phyloP scores from a whole-genome alignment of 306 rosid species.

The Fragaria ananassa region DNA sequence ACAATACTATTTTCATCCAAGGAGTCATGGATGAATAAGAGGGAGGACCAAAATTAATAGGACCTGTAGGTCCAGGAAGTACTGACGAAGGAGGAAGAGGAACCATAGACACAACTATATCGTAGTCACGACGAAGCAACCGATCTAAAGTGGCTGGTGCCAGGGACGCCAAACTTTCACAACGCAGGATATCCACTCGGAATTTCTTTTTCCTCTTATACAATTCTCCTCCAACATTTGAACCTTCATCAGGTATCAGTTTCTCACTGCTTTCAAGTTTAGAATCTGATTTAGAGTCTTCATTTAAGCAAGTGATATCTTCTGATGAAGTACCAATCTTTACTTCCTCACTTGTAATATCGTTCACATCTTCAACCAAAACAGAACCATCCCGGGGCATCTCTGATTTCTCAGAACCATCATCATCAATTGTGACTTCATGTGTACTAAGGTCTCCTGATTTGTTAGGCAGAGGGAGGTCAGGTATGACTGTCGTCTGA shows the following conservation, averaged over 20 bases:
- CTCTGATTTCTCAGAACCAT: slow-evolving; percentile 32
- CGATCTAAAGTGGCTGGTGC: slow-evolving; percentile 77
- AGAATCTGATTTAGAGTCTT: slow-evolving; percentile 35
- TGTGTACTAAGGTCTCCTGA: slow-evolving; percentile 29
- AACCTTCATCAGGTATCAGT: slow-evolving; percentile 39
- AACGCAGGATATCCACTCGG: slow-evolving; percentile 84
- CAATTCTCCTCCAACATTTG: slow-evolving; percentile 53
- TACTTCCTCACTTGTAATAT: slow-evolving; percentile 34
- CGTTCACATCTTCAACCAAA: slow-evolving; percentile 38
- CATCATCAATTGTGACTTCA: slow-evolving; percentile 31
- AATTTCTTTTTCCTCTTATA: slow-evolving; percentile 59
- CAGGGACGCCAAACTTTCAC: slow-evolving; percentile 97
- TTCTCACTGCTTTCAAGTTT: slow-evolving; percentile 40
- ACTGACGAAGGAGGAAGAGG: slow-evolving; percentile 86
- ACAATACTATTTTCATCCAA: slow-evolving; percentile 95
- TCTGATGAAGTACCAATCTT: slow-evolving; percentile 37
- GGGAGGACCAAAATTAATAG: slow-evolving; percentile 94
- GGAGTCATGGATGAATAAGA: slow-evolving; percentile 91
- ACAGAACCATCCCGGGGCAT: slow-evolving; percentile 38
- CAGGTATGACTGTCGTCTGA: slow-evolving; percentile 38
- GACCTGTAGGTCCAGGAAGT: slow-evolving; percentile 83
- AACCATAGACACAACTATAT: slow-evolving; percentile 80
- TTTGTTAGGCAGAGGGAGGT: slow-evolving; percentile 37
- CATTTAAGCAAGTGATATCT: slow-evolving; percentile 31
- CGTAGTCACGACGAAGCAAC: slow-evolving; percentile 88